Base-by-base conservation (phyloP, 139 green algal genomes). In the Astrephomene gubernaculifera region DNA sequence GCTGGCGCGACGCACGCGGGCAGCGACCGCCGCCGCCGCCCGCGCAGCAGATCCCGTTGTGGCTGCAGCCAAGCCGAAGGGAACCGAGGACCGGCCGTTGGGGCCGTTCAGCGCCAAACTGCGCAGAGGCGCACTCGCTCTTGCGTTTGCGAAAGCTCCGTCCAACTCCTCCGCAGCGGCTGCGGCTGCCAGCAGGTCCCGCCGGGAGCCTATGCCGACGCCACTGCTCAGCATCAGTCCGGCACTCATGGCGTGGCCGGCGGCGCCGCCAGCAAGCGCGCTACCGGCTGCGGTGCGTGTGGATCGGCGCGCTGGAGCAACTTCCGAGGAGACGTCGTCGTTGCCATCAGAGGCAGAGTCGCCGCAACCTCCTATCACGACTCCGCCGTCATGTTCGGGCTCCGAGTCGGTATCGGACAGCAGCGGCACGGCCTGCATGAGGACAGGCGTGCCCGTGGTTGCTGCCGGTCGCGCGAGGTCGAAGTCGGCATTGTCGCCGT, bases 341-440 rank as follows among this genome's bases (percentile, higher is more conserved):
- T 27, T 29, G 60, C 21, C 60, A 6, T 7, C 60, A 27, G 60
- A 27, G 19, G 25, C 60, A 29, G 60, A 67, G 60, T 25, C 60
- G 2, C 60, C 21, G 60, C 60, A 36, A 2, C 25, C n/a, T 10
- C 63, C 63, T 17, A 25, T 10, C 8, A 17, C 64, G 10, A 8
- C 9, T 2, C 22, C 35, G 9, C 9, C 14, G 2, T 12, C 9
- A 24, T 53, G 38, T 6, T 35, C 49, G 35, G 21, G 12, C 2
- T 39, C 54, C 8, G 64, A 63, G 0, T 82, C 74, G 1, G 36
- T n/a, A 38, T 71, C 74, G 19, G 38, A 54, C 27, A 82, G 74
- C 74, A 82, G 53, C 25, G 74, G 74, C 36, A 70, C 54, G 3
- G 74, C 74, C 27, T 82, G 74, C 74, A 82, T 70, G 2, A 82